Conservation (phyloP, 257 asterid genomes). For the Gardenia jasminoides region DNA sequence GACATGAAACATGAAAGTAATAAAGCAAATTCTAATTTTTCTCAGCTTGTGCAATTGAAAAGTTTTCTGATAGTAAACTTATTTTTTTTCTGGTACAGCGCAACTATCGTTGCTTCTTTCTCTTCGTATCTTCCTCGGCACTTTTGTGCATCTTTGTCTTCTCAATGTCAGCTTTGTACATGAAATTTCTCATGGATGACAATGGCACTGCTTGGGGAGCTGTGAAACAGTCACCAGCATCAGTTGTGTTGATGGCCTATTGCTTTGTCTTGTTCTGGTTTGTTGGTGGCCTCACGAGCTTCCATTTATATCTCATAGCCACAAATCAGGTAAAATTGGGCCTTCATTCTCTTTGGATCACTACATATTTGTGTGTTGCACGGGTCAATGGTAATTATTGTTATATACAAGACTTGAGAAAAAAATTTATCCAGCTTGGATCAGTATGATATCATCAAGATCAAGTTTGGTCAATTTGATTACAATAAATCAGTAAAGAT, state of each 20-base stretch:
- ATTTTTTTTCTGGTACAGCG: slow-evolving; percentile 39
- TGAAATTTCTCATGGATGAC: slow-evolving; percentile 43
- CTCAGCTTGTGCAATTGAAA: slow-evolving; percentile 6
- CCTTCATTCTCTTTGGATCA: background rate
- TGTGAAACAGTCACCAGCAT: slow-evolving; percentile 49
- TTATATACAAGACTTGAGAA: background rate
- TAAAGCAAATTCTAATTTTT: background rate
- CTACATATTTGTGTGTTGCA: background rate
- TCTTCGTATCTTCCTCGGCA: slow-evolving; percentile 61
- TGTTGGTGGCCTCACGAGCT: slow-evolving; percentile 81
- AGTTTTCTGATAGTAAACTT: background rate
- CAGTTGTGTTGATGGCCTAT: slow-evolving; percentile 51
- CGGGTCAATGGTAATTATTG: background rate
- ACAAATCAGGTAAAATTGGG: slow-evolving; percentile 56
- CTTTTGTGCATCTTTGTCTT: slow-evolving; percentile 58
- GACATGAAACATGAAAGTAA: background rate
- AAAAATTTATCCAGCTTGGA: background rate
- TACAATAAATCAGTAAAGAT: background rate
- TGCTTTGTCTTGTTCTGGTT: slow-evolving; percentile 71
- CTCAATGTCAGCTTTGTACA: slow-evolving; percentile 41
- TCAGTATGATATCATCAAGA: background rate
- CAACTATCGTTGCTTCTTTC: slow-evolving; percentile 70
- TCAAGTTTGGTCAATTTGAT: background rate
- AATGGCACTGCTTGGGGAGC: slow-evolving; percentile 46
- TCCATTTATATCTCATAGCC: slow-evolving; percentile 63